phyloP scores from a whole-genome alignment of 2,329 filamentous ascomycete species.

The Byssochlamys sp. region DNA sequence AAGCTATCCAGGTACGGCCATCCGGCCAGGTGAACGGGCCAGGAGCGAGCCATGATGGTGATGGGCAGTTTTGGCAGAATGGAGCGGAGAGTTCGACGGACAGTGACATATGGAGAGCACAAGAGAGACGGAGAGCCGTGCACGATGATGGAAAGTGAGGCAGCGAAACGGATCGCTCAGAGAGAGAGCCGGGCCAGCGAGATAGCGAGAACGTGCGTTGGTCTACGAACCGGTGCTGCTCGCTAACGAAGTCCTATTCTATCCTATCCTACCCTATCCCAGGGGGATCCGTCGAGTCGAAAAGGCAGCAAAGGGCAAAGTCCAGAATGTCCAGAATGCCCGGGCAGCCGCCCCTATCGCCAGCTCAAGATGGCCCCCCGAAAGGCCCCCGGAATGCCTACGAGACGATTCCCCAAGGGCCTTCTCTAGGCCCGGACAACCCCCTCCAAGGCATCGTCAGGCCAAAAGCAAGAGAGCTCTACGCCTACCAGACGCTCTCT shows the following conservation, averaged over 20 bases:
- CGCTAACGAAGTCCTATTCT: neutral
- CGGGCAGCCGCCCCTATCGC: neutral
- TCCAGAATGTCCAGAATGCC: neutral
- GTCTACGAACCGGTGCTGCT: neutral
- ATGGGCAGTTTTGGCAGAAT: neutral
- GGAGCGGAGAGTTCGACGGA: slow-evolving; percentile 1
- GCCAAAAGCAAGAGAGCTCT: neutral
- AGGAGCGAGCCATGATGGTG: neutral
- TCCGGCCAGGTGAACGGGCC: neutral
- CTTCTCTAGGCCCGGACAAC: neutral
- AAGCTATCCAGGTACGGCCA: neutral
- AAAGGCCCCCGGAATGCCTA: neutral
- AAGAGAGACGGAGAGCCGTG: slow-evolving; percentile 5
- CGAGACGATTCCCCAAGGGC: neutral
- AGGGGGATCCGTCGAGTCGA: neutral
- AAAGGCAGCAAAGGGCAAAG: neutral
- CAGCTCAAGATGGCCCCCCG: neutral
- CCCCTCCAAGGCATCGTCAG: neutral
- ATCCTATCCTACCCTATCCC: neutral
- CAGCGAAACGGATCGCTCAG: slow-evolving; percentile 28
- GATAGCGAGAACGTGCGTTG: neutral
- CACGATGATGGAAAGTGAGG: slow-evolving; percentile 22
- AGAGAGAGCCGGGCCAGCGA: slow-evolving; percentile 15
- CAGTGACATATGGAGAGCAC: neutral
- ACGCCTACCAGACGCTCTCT: neutral